phyloP scores from a whole-genome alignment of 2,329 filamentous ascomycete genomes.

The Plectosphaerella plurivora region DNA sequence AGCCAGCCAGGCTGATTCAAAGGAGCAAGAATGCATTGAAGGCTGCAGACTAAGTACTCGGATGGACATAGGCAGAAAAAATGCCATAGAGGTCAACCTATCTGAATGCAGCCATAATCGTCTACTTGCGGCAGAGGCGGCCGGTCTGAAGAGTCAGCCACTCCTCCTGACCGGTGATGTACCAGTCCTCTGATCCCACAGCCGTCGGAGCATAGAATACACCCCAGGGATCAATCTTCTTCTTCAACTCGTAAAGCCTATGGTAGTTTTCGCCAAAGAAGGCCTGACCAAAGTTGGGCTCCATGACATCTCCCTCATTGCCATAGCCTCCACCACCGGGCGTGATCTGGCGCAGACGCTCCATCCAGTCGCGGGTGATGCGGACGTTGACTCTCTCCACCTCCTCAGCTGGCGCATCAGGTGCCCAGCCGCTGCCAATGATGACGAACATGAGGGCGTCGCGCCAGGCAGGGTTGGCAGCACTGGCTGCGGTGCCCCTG shows the following conservation, averaged over 20 bases:
- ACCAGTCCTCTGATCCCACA: constrained; percentile 22
- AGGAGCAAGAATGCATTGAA: too few species aligned
- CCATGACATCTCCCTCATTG: constrained; percentile 25
- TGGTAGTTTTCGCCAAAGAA: constrained; percentile 24
- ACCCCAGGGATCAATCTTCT: constrained; percentile 21
- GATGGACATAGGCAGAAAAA: too few species aligned
- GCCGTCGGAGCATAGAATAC: constrained; percentile 22
- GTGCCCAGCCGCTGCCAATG: constrained; percentile 9
- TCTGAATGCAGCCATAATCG: too few species aligned
- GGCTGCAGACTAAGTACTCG: too few species aligned
- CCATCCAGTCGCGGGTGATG: constrained; percentile 23
- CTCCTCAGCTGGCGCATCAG: constrained; percentile 6
- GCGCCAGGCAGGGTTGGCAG: constrained; percentile 43
- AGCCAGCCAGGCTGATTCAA: too few species aligned
- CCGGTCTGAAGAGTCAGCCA: constrained; percentile 2
- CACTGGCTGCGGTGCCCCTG: constrained; percentile 20
- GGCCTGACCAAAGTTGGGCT: constrained; percentile 21
- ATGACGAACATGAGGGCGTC: constrained; percentile 30
- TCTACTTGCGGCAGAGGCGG: constrained; percentile 5
- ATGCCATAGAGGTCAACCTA: too few species aligned
- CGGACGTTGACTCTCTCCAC: constrained; percentile 17
- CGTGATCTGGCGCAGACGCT: constrained; percentile 21
- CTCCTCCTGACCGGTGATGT: constrained; percentile 9
- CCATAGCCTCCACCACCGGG: constrained; percentile 20
- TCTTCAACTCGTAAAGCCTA: constrained; percentile 20